Conservation (phyloP, 1,139 yeast genomes). For the Candida glucosophila region DNA sequence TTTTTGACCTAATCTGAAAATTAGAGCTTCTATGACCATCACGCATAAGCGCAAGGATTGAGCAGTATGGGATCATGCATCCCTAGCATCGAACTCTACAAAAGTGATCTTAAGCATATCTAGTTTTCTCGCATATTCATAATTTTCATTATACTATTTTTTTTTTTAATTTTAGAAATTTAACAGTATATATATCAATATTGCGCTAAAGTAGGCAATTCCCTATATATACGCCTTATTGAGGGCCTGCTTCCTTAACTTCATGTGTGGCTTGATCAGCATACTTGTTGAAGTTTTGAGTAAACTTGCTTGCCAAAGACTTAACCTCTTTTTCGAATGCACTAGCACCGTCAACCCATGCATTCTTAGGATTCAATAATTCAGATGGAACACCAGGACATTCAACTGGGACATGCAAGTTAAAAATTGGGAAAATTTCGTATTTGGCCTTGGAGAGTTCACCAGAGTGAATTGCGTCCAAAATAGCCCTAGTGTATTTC, state of each 20-base stretch:
- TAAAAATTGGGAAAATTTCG: conserved; percentile 82
- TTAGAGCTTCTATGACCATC: too few relatives aligned
- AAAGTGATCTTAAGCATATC: too few relatives aligned
- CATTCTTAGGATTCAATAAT: conserved; percentile 78
- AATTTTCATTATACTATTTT: too few relatives aligned
- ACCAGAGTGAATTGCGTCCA: conserved; percentile 93
- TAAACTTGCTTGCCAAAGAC: conserved; percentile 69
- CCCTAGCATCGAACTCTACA: too few relatives aligned
- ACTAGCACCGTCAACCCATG: conserved; percentile 69
- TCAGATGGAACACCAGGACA: conserved; percentile 80
- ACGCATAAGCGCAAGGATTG: too few relatives aligned
- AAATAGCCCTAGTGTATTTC: conserved; percentile 94
- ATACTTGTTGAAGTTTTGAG: conserved; percentile 81
- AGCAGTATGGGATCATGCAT: too few relatives aligned
- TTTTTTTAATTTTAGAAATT: too few relatives aligned
- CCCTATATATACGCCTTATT: too few relatives aligned
- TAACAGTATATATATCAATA: too few relatives aligned
- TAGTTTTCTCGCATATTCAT: too few relatives aligned
- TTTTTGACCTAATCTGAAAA: too few relatives aligned
- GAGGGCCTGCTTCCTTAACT: conserved; percentile 91
- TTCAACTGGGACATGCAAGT: conserved; percentile 76
- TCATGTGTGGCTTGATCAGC: conserved; percentile 75
- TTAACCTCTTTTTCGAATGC: conserved; percentile 65
- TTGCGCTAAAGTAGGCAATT: conserved; percentile 1
- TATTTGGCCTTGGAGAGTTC: conserved; percentile 71